Evolutionary conservation across 805 yeast species (phyloP), one percentile per base, ranked within the genome.

Genomic region (Candida ficus): DNA sequence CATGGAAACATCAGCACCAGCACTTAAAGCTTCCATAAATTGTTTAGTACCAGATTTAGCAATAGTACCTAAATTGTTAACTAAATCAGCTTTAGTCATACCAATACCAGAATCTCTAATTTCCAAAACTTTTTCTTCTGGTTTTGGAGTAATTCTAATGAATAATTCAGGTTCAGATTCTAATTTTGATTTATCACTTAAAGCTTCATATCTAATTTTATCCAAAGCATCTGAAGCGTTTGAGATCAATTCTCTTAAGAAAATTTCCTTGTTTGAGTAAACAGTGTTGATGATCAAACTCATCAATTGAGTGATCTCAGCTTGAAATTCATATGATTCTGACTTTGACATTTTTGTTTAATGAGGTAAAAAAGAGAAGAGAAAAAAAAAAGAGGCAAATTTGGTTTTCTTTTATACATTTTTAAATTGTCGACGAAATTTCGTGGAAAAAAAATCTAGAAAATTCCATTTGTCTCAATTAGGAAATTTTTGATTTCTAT

Each of bases 261-360:
- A 93, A 60, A 93, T 93, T 71, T 93, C 99, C 77, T 93, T 93
- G 83, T 93, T 93, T 41, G 99, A 93, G 74, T 93, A 93, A 61
- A 93, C 99, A 43, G 99, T 93, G 88, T 93, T 93, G 75, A 93
- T 93, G 89, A 93, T 88, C 79, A 93, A 82, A 70, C 97, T 88
- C 98, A 93, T 84, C 81, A 93, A 79, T 95, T 93, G 99, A 83
- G 98, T 88, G 72, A 93, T 93, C 89, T 93, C 99, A 80, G 99
- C 99, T 72, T 95, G 96, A 73, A 93, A 93, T 77, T 91, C 98
- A 67, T 78, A 87, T 45, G 95, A 83, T 76, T 85, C 95, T 63
- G 79, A 42, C 51, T 48, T 50, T 27, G 46, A 43, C 46, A 43
- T 43, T 17, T 22, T 35, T 6, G n/a, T n/a, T n/a, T n/a, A 30